Base-by-base conservation (phyloP, 805 yeast species). In the Candida coleopterorum region DNA sequence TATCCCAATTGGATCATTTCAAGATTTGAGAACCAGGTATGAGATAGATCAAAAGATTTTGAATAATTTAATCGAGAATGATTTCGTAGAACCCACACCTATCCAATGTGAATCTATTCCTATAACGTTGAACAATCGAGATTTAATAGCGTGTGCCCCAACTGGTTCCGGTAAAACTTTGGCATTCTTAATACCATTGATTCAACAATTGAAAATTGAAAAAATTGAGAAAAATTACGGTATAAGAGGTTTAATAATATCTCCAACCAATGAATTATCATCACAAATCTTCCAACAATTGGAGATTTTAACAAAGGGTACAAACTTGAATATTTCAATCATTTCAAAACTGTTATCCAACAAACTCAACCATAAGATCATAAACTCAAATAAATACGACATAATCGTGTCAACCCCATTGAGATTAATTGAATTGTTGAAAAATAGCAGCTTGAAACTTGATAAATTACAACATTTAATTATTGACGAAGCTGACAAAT, bases 111-210 rank as follows among this genome's bases (percentile, higher is more conserved):
- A 93, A 58, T 78, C 88, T 2, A 79, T 93, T 28, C 97, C 98
- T 2, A 66, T 78, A 8, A 61, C 85, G 10, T 61, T 87, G 36
- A 70, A 75, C 36, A 72, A 68, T 20, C 74, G 95, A 41, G 97
- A 90, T 54, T 56, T 93, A 23, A 68, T 93, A 29, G 95, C 95
- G 1, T 86, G 96, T 70, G 97, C 97, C 0, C 97, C 97, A 32
- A 93, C 98, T 1, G 98, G 98, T 49, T 87, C 97, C 4, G 98
- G 98, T 69, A 93, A 93, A 56, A 93, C 98, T 0, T 67, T 93
- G 33, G 95, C 97, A 21, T 93, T 84, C 54, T 64, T 85, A 39
- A 75, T 88, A 12, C 98, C 99, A 4, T 49, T 90, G 48, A 60
- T 93, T 15, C 93, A 85, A 47, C 51, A 59, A 32, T 44, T 66